phyloP scores from a whole-genome alignment of 495 filamentous ascomycete genomes.

The Neurospora discreta region DNA sequence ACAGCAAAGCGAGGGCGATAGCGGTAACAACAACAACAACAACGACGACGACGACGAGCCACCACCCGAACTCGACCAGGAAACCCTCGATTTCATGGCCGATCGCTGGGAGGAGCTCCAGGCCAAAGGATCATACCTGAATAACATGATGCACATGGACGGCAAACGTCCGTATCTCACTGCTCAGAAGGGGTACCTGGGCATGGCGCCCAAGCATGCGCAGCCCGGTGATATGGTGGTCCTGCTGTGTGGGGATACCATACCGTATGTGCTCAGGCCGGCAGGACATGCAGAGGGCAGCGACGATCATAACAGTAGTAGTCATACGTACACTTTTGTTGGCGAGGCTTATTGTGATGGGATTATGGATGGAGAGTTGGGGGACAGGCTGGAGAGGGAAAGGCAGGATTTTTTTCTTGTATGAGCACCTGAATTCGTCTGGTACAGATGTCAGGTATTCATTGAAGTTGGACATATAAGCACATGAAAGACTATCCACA shows the following conservation, averaged over 20 bases:
- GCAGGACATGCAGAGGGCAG: background rate
- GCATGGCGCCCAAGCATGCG: constrained; percentile 5
- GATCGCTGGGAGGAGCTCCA: background rate
- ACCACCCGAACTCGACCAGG: background rate
- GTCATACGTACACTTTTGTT: background rate
- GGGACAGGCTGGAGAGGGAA: background rate
- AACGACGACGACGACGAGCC: background rate
- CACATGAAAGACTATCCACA: background rate
- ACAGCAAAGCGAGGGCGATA: background rate
- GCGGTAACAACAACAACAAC: background rate
- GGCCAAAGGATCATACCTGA: background rate
- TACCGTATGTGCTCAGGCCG: constrained; percentile 9
- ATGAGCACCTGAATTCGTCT: background rate
- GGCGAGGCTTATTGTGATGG: constrained; percentile 13
- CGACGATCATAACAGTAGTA: background rate
- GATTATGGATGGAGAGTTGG: constrained; percentile 11
- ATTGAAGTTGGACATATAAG: background rate
- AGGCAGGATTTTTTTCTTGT: background rate
- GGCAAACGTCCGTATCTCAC: constrained; percentile 6
- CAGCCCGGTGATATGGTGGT: constrained; percentile 5
- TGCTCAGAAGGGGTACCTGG: constrained; percentile 1
- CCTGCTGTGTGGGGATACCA: constrained; percentile 3
- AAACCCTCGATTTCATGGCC: background rate
- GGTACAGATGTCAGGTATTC: too few species aligned
- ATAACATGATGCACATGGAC: background rate